Base-by-base conservation (phyloP, 2,329 filamentous ascomycete species). In the Exophiala viscosa region DNA sequence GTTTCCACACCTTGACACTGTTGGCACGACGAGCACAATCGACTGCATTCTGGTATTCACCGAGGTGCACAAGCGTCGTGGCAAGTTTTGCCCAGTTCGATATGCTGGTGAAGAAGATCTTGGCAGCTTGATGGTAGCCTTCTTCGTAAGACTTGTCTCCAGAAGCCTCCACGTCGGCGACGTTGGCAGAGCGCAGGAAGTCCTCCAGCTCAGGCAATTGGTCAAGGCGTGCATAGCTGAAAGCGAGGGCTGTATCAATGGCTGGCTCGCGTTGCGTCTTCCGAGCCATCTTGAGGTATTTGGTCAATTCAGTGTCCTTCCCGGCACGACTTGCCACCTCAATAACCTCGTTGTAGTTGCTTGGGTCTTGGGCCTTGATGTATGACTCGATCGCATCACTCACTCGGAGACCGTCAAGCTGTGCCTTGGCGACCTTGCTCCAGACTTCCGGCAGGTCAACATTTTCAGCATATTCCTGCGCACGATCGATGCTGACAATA, bases 71-170 rank as follows among this genome's bases (percentile, higher is more conserved):
- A 55, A 97, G 82, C 9, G 93, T 99, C 9, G 93, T 97, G 11
- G 93, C 91, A 65, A 99, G 85, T 79, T 99, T 99, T 50, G 92
- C 92, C 93, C 93, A 99, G 81, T 99, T 99, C 49, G 93, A 99
- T 69, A 99, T 95, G 76, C 89, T 97, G 50, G 84, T 90, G 77
- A 85, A 99, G 81, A 97, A 99, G 67, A 99, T 97, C 83, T 99
- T 99, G 60, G 93, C 90, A 39, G 93, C 93, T 77, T 97, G 87
- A 67, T 93, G 92, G 67, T 89, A 85, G 55, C 92, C 92, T 74
- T 99, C 93, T 59, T 85, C 87, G 63, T 96, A 97, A 17, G 93
- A 92, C 79, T 96, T 96, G 80, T 99, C 93, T 77, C 93, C 93
- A 54, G 90, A 97, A 63, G 93, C 88, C 69, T 99, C 93, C 48